Evolutionary conservation across 2,329 filamentous ascomycete species (phyloP).

Genomic region (Beauveria sp.): DNA sequence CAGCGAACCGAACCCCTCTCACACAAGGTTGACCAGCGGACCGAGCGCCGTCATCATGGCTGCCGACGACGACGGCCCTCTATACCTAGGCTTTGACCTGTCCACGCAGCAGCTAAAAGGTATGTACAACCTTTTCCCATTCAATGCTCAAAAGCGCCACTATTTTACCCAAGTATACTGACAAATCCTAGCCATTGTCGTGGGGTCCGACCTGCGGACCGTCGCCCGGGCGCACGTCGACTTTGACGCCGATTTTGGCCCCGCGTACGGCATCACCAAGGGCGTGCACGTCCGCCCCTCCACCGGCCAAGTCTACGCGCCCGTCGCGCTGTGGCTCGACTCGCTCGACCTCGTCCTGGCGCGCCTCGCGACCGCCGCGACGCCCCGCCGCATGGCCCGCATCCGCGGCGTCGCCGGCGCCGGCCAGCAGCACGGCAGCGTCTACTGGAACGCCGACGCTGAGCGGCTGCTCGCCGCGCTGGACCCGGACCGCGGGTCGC

Average conservation of each 20-base stretch:
- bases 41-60: neutral
- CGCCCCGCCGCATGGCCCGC: constrained; percentile 52
- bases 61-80: constrained; percentile 35
- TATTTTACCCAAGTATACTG: neutral
- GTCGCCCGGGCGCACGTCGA: constrained; percentile 84
- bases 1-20: no score
- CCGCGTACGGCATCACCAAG: constrained; percentile 73
- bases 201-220: constrained; percentile 74
- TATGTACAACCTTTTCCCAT: constrained; percentile 20
- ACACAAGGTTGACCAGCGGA: neutral
- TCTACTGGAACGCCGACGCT: constrained; percentile 77
- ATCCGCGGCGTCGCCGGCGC: constrained; percentile 83
- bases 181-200: constrained; percentile 60
- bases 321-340: constrained; percentile 91
- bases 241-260: constrained; percentile 76
- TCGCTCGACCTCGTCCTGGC: constrained; percentile 78
- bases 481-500: constrained; percentile 43
- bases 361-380: constrained; percentile 64
- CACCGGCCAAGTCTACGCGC: constrained; percentile 86
- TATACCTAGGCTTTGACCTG: constrained; percentile 91
- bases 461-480: constrained; percentile 56
- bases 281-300: constrained; percentile 76
- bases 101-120: constrained; percentile 97
- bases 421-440: constrained; percentile 95
- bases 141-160: neutral